Base-by-base conservation (phyloP, 768 basidiomycete species). In the Sarcodon sp. region DNA sequence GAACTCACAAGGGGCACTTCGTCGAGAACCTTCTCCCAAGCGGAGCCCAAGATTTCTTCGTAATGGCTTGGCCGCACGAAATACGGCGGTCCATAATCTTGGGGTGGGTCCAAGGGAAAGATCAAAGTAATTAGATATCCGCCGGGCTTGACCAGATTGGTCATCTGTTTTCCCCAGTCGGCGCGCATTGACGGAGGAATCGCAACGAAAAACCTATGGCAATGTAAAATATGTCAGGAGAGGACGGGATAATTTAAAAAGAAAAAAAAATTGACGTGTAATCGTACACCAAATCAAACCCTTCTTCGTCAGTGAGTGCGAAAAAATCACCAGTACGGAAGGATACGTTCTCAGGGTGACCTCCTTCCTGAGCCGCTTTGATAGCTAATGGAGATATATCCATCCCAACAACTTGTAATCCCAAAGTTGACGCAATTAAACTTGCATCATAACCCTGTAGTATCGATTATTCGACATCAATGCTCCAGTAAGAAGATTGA, bases 151-250 rank as follows among this genome's bases (percentile, higher is more conserved):
- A 80, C 60, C 12, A 87, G 58, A 12, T 66, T 61, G 1, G 65
- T 61, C 62, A 86, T 79, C 53, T 79, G 68, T 11, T 56, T 53
- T 0, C 73, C 84, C 83, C 82, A 85, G 13, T 69, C 69, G 3
- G 53, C 39, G 9, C 84, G 70, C 35, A 59, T 64, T 2, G 61
- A 50, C 0, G 79, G 83, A 0, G 75, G 76, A 16, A 87, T 76
- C 1, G 85, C 83, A 38, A 80, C 79, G 59, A 87, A 86, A 65
- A 86, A 84, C 1, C 79, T 82, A 50, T 12, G 13, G 9, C 32
- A 44, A 44, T 15, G 7, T 27, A 38, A 12, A 9, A n/a, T 33
- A 13, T 4, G 33, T 33, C 34, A 33, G 12, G 27, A 15, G 33
- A 1, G 35, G n/a, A 43, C 3, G 38, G 33, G 12, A 35, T 47